Base-by-base conservation (phyloP, 1,284 basidiomycete genomes). In the Boletellus sp. region DNA sequence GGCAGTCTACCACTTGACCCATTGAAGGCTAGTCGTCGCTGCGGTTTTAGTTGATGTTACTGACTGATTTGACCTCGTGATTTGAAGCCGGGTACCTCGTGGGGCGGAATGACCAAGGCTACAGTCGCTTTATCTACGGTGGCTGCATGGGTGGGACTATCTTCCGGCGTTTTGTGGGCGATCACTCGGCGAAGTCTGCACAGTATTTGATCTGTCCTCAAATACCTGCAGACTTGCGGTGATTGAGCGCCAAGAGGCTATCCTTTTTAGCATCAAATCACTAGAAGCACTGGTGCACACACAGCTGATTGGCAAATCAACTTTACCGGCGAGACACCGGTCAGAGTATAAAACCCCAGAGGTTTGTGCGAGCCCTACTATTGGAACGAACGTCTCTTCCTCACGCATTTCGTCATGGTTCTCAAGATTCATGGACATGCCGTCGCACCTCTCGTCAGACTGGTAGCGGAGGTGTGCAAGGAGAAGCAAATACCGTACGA, bases 401-500 rank as follows among this genome's bases (percentile, higher is more conserved):
- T 24, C 35, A 13, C 21, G 5, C 22, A 19, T 12, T 32, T 40
- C n/a, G 12, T 36, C 44, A 66, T 63, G 64, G 60, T 61, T 33
- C 38, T 63, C 52, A 63, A 63, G 47, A 52, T 63, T 11, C 54
- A 63, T 18, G 61, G 61, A 30, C 53, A 59, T 16, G 44, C 62
- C 1, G 24, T 54, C 40, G 64, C 61, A 19, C 64, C 61, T 5
- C 52, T 58, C 28, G 62, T 64, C 47, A 50, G 53, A 30, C 44
- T 61, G 1, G 60, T 63, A 2, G 61, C 62, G 7, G 49, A 46
- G 32, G 62, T 66, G 19, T 63, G 61, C 51, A 61, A 62, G 30
- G 74, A 76, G 57, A 66, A 70, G 57, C 60, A 66, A 18, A 61
- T 76, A 26, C 65, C 66, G 0, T 73, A 70, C 57, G 71, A 76